A percentile compares a stretch with the other conserved stretches of the same genome.
Conservation (phyloP, 768 basidiomycete genomes). For the Serendipita sp. region DNA sequence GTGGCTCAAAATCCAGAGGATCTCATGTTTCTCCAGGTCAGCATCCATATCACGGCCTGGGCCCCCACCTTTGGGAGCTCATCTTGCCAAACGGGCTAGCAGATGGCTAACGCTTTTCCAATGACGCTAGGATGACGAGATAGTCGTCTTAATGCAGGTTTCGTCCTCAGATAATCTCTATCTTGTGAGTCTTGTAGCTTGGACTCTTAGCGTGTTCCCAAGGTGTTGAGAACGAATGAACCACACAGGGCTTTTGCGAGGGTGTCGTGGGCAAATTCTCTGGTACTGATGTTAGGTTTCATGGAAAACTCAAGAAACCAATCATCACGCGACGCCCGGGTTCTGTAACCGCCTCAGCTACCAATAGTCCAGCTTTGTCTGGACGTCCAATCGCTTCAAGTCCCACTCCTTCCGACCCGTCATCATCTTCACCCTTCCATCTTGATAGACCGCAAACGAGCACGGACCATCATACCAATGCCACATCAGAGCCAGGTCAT, state of each 20-base stretch:
- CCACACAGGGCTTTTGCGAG: constrained; percentile 61
- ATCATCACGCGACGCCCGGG: constrained; percentile 49
- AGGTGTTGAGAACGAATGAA: neutral
- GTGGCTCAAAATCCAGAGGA: constrained; percentile 57
- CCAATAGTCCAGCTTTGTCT: constrained; percentile 1
- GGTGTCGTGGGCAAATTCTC: constrained; percentile 68
- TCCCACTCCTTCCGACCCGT: constrained; percentile 4
- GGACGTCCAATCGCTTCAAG: constrained; percentile 4
- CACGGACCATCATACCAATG: neutral
- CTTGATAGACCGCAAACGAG: neutral
- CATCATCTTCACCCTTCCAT: constrained; percentile 2
- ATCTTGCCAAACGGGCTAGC: neutral
- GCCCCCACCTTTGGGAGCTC: neutral
- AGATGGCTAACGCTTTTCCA: constrained; percentile 4
- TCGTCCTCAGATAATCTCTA: constrained; percentile 34
- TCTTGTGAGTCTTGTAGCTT: constrained; percentile 32
- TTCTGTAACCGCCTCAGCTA: neutral
- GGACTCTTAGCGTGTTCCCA: neutral
- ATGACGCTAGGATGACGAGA: constrained; percentile 49
- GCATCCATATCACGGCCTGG: neutral
- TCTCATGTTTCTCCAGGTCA: constrained; percentile 73
- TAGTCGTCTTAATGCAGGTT: constrained; percentile 60
- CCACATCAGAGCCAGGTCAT: neutral
- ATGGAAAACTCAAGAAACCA: constrained; percentile 59
- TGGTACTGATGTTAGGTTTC: constrained; percentile 47